Percentiles rank a stretch among this genome's conserved stretches.
phyloP scores from a whole-genome alignment of 2,329 filamentous ascomycete genomes.

The Cladophialophora exuberans region DNA sequence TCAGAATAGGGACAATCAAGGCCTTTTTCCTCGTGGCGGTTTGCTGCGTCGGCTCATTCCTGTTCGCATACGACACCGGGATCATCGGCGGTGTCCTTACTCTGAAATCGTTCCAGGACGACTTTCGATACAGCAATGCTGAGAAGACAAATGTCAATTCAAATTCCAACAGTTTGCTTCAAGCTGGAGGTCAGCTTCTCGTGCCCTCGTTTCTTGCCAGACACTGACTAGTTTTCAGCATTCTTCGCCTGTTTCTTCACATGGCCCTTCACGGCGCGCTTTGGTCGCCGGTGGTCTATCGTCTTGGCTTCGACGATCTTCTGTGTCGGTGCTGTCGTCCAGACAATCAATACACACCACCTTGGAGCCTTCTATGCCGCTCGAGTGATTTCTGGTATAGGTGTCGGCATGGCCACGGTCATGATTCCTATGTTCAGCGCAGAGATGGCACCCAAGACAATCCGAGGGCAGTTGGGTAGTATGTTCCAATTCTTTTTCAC shows the following conservation, averaged over 20 bases:
- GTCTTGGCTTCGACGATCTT: conserved; percentile 20
- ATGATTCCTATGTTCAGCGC: conserved; percentile 69
- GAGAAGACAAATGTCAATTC: conserved; percentile 37
- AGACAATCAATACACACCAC: conserved; percentile 37
- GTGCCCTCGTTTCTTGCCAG: not conserved
- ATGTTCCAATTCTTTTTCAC: conserved; percentile 74
- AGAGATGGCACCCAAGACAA: conserved; percentile 69
- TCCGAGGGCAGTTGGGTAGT: conserved; percentile 73
- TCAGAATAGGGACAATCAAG: conserved; percentile 39
- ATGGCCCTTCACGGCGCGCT: conserved; percentile 21
- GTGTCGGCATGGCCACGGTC: conserved; percentile 46
- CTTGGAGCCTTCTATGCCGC: conserved; percentile 48
- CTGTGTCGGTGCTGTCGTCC: conserved; percentile 34
- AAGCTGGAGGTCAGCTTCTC: conserved; percentile 1
- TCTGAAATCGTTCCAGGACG: conserved; percentile 46
- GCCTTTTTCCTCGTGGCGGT: conserved; percentile 41
- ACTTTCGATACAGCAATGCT: conserved; percentile 44
- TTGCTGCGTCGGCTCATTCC: conserved; percentile 43
- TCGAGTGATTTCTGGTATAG: conserved; percentile 47
- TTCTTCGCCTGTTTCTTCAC: conserved; percentile 24
- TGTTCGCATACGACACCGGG: conserved; percentile 48
- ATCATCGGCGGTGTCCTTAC: conserved; percentile 52
- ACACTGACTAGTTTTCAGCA: not conserved
- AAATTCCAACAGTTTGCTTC: conserved; percentile 3
- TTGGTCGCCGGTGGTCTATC: conserved; percentile 32